Evolutionary conservation across 2,329 filamentous ascomycete genomes (phyloP).

Genomic region (Calonectria ilicicola): DNA sequence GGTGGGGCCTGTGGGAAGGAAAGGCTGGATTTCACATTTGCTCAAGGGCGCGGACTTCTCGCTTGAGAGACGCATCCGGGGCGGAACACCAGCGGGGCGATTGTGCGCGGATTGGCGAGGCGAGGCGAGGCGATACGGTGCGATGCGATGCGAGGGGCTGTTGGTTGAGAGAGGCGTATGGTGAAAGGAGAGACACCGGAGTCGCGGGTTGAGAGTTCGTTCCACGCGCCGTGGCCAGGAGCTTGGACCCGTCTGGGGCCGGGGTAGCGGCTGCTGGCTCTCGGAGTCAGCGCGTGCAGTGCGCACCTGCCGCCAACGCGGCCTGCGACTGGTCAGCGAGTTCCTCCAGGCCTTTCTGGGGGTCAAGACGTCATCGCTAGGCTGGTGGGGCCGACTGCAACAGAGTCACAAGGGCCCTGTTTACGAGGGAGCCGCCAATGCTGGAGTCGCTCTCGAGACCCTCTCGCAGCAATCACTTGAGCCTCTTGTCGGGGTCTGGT

Average conservation of each 20-base stretch:
- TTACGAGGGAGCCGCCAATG: background rate
- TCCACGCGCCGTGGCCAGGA: constrained; percentile 16
- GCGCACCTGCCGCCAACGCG: constrained; percentile 19
- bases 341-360: background rate
- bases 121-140: background rate
- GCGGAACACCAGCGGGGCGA: background rate
- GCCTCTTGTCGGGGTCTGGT: constrained; percentile 11
- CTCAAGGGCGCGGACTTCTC: background rate
- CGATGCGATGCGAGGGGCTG: background rate
- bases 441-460: background rate
- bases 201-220: constrained; percentile 9
- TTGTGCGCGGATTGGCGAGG: background rate
- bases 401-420: background rate
- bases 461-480: background rate
- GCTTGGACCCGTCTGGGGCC: constrained; percentile 33
- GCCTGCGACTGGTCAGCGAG: constrained; percentile 15
- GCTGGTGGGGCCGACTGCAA: constrained; percentile 1
- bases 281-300: background rate
- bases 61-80: background rate
- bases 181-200: constrained; percentile 11
- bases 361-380: constrained; percentile 1
- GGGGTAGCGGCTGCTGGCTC: background rate
- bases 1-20: constrained; percentile 29
- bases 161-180: background rate
- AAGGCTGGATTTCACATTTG: constrained; percentile 35